Conservation (phyloP, 2,329 filamentous ascomycete species). For the Fusarium pseudonygamai region DNA sequence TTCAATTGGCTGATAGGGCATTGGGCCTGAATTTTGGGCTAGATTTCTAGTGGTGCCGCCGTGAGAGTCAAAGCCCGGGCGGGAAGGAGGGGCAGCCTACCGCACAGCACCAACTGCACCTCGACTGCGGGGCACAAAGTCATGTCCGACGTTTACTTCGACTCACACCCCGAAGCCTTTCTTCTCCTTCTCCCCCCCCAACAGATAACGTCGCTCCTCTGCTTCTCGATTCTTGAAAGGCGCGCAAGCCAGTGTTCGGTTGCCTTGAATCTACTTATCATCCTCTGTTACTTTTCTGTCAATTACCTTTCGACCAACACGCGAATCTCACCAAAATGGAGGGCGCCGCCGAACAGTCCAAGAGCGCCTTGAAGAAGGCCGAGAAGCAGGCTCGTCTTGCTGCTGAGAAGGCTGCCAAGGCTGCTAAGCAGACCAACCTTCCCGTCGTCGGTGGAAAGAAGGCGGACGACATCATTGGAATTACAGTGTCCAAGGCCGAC, state of each 20-base stretch:
- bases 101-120: neutral
- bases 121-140: conserved; percentile 44
- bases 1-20: conserved; percentile 38
- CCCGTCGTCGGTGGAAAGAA: conserved; percentile 68
- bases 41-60: conserved; percentile 30
- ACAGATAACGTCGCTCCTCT: conserved; percentile 24
- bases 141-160: conserved; percentile 40
- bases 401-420: conserved; percentile 70
- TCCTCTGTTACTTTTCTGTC: neutral
- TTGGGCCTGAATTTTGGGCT: conserved; percentile 42
- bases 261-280: conserved; percentile 6
- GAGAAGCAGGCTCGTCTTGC: conserved; percentile 71
- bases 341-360: conserved; percentile 57
- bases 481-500: conserved; percentile 83
- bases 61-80: conserved; percentile 8
- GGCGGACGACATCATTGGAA: conserved; percentile 79
- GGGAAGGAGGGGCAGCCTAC: neutral
- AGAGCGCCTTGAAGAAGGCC: conserved; percentile 72
- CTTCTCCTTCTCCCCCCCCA: conserved; percentile 24
- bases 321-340: conserved; percentile 44
- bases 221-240: conserved; percentile 26
- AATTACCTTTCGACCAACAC: conserved; percentile 5
- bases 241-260: conserved; percentile 24
- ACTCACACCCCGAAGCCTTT: conserved; percentile 39
- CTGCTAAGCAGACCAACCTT: conserved; percentile 62